phyloP scores from a whole-genome alignment of 1,284 basidiomycete genomes.

The Ganoderma meredithae region DNA sequence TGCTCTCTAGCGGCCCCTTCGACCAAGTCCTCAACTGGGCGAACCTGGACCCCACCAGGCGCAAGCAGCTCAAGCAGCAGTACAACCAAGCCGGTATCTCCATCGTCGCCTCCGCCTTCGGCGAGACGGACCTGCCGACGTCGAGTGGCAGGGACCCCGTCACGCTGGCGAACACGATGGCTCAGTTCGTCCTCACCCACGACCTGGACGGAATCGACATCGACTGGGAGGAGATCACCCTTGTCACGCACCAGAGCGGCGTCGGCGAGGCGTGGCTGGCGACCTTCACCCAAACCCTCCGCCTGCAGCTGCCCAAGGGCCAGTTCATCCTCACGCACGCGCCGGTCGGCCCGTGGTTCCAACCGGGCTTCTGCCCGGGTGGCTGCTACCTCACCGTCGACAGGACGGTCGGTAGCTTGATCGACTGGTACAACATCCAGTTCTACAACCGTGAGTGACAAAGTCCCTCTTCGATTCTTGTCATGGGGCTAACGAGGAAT shows the following conservation, averaged over 20 bases:
- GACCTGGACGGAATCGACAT: constrained; percentile 63
- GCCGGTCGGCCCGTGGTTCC: constrained; percentile 29
- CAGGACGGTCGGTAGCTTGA: constrained; percentile 27
- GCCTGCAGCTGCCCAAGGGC: constrained; percentile 42
- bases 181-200: constrained; percentile 43
- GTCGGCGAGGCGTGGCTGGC: constrained; percentile 50
- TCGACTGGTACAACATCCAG: constrained; percentile 43
- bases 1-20: constrained; percentile 18
- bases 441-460: constrained; percentile 67
- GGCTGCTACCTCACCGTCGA: constrained; percentile 30
- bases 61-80: constrained; percentile 46
- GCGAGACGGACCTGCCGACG: constrained; percentile 59
- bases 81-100: constrained; percentile 56
- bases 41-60: constrained; percentile 28
- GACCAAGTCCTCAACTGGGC: constrained; percentile 23
- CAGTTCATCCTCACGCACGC: constrained; percentile 47
- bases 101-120: constrained; percentile 58
- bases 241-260: constrained; percentile 45
- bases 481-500: neutral
- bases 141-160: constrained; percentile 48
- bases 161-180: constrained; percentile 52
- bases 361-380: constrained; percentile 25
- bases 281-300: constrained; percentile 49
- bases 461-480: neutral
- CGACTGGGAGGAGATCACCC: constrained; percentile 61